Percentiles rank a stretch among this genome's conserved stretches.
Conservation (phyloP, 495 filamentous ascomycete species). For the Podospora fimiseda region DNA sequence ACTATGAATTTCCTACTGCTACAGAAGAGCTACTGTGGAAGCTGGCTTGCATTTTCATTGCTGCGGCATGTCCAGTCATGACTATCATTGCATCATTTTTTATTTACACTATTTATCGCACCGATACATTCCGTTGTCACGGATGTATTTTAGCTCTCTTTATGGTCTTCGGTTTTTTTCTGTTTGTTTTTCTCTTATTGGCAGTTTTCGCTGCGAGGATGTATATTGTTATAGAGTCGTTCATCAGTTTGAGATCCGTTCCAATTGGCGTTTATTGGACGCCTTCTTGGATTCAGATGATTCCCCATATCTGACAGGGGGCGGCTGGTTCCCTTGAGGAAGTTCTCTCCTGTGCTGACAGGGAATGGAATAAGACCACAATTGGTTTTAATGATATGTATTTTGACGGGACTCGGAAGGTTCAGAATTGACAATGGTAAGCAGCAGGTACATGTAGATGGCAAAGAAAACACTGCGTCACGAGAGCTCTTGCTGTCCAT, state of each 20-base stretch:
- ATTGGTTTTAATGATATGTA: too few species aligned
- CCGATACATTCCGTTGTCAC: too few species aligned
- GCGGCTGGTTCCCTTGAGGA: too few species aligned
- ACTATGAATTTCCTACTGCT: constrained; percentile 8
- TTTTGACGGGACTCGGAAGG: too few species aligned
- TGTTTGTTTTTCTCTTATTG: background rate
- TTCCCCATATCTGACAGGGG: constrained; percentile 12
- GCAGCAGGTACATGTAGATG: too few species aligned
- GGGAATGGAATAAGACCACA: too few species aligned
- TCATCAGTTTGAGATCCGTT: constrained; percentile 5
- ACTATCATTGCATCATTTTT: background rate
- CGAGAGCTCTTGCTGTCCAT: too few species aligned
- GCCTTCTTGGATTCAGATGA: constrained; percentile 17
- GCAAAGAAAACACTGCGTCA: too few species aligned
- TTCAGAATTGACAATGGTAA: too few species aligned
- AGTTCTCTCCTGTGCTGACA: too few species aligned
- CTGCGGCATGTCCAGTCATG: background rate
- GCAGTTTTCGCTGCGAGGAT: background rate
- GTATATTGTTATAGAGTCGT: constrained; percentile 9
- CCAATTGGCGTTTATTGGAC: constrained; percentile 11
- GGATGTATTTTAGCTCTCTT: background rate
- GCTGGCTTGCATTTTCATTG: background rate
- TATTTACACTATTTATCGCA: background rate
- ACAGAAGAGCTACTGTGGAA: constrained; percentile 4
- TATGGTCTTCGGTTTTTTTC: background rate